Base-by-base conservation (phyloP, 345 rosid species). In the Citrus unshiu region DNA sequence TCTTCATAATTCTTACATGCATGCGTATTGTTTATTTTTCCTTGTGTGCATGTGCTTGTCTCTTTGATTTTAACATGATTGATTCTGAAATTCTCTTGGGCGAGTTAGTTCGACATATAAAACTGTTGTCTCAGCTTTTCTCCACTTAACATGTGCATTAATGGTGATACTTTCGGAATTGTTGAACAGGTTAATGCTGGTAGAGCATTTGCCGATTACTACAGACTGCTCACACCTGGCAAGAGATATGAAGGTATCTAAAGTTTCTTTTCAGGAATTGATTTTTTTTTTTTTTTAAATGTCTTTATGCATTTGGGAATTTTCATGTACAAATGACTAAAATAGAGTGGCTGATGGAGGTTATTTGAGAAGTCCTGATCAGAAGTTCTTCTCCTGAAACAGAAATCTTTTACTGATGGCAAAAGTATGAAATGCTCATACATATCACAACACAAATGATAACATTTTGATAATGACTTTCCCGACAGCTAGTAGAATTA, bases 161-260 rank as follows among this genome's bases (percentile, higher is more conserved):
- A 73, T 13, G 51, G 18, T 13, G 5, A 3, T 64, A 62, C 27
- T 58, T 58, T 10, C 8, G 73, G 13, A 16, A 35, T 24, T 81
- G 22, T 64, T 78, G 81, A 82, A 54, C 87, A 96, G 99, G 85
- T 91, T 62, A 86, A 85, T 75, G 91, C 99, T 75, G 88, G 92
- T 72, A 78, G 83, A 77, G 82, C 61, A 3, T 91, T 90, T 63
- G 92, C 92, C 80, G 90, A 94, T 83, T 96, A 91, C 77, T 95
- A 93, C 84, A 95, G 97, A 24, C 58, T 91, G 79, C 92, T 96
- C 77, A 86, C 84, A 78, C 94, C 97, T 35, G 88, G 87, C 68
- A 80, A 87, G 65, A 91, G 77, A 81, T 94, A 93, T 24, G 94
- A 94, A 94, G 99, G 99, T 96, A 83, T 78, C 7, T 40, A 40